Conservation (phyloP, 108 stramenopile genomes). For the Mediolabrus comicus region DNA sequence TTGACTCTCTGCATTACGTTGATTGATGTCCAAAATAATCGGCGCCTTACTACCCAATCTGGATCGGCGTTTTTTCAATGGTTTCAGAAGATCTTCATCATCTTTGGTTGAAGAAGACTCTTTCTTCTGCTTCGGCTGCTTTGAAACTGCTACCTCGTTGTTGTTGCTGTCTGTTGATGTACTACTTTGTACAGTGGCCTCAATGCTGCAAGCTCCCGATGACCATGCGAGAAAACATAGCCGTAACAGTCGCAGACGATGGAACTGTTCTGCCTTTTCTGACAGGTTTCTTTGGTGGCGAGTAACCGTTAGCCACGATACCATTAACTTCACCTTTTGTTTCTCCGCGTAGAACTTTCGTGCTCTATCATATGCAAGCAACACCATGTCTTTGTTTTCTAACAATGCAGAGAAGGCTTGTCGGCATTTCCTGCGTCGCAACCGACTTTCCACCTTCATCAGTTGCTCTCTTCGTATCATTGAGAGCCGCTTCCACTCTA, state of each 20-base stretch:
- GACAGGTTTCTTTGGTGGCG: background rate
- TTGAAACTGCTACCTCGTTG: conserved; percentile 7
- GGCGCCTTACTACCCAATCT: conserved; percentile 1
- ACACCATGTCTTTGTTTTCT: background rate
- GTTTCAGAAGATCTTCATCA: background rate
- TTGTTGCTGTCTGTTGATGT: background rate
- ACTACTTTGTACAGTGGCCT: background rate
- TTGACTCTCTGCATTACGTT: conserved; percentile 19
- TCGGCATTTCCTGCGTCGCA: background rate
- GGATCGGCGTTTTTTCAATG: background rate
- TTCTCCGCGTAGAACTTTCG: background rate
- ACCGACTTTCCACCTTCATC: background rate
- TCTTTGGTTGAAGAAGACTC: too few relatives aligned
- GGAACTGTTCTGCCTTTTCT: background rate
- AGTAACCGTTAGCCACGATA: background rate
- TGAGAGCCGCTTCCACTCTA: conserved; percentile 13
- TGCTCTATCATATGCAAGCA: background rate
- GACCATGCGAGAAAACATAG: background rate
- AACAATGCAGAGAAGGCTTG: background rate
- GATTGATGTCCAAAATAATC: conserved; percentile 5
- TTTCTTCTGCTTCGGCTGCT: too few relatives aligned
- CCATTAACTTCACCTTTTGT: background rate
- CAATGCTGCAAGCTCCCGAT: background rate
- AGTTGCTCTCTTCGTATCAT: background rate
- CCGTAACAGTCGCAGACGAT: background rate